Conservation (phyloP, 805 yeast genomes). For the Cyberlindnera galapagoensis region DNA sequence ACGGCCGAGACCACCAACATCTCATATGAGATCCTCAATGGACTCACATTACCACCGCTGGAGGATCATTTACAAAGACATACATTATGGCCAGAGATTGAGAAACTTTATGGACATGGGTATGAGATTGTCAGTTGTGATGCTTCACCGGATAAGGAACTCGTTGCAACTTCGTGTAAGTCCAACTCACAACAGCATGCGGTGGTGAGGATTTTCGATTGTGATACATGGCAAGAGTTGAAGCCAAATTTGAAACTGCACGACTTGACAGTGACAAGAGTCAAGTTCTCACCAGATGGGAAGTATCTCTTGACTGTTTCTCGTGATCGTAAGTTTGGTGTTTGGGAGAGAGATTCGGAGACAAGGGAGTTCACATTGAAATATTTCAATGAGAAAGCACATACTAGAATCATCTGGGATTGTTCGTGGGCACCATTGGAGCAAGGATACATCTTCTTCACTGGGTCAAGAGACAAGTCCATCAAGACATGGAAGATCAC, state of each 20-base stretch:
- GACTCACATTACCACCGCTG: constrained; percentile 58
- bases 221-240: constrained; percentile 53
- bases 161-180: constrained; percentile 86
- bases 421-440: constrained; percentile 73
- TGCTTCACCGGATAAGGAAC: constrained; percentile 50
- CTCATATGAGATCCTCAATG: constrained; percentile 40
- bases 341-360: constrained; percentile 52
- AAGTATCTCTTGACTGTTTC: constrained; percentile 67
- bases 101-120: constrained; percentile 95
- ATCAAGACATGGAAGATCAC: constrained; percentile 62
- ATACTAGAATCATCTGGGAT: constrained; percentile 92
- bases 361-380: constrained; percentile 34
- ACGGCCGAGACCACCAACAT: constrained; percentile 31
- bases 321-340: constrained; percentile 79
- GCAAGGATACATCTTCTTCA: constrained; percentile 50
- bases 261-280: constrained; percentile 75
- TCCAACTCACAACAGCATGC: constrained; percentile 85
- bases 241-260: constrained; percentile 60
- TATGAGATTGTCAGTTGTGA: constrained; percentile 84
- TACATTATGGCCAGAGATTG: constrained; percentile 92
- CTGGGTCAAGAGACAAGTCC: constrained; percentile 82
- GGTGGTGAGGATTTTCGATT: constrained; percentile 69
- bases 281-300: constrained; percentile 68
- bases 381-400: constrained; percentile 60
- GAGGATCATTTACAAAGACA: constrained; percentile 90